phyloP scores from a whole-genome alignment of 345 rosid species.

The Bruguiera parviflora region DNA sequence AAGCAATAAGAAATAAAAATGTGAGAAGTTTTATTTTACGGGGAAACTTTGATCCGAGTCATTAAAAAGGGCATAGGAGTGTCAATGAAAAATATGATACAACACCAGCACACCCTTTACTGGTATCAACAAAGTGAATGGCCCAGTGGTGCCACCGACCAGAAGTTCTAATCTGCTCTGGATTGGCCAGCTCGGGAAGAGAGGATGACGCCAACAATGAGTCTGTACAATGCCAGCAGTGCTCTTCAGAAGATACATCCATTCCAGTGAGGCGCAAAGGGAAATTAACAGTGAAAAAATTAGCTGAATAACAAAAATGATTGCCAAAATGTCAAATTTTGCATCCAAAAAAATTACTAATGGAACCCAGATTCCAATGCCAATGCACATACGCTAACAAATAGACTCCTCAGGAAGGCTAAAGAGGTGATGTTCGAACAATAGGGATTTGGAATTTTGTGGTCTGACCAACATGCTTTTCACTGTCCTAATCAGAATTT shows the following conservation, averaged over 20 bases:
- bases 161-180: slow-evolving; percentile 5
- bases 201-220: slow-evolving; percentile 17
- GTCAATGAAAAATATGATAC: not conserved
- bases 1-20: not conserved
- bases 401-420: no score
- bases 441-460: no score
- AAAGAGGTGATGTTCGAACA: no score
- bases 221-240: slow-evolving; percentile 16
- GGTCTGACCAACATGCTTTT: no score
- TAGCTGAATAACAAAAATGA: no score
- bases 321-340: no score
- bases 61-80: not conserved
- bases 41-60: not conserved
- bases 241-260: slow-evolving; percentile 12
- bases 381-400: no score
- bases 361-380: no score
- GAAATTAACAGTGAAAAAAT: not conserved
- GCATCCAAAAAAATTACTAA: no score
- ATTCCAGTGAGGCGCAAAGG: not conserved
- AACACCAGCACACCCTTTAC: not conserved
- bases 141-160: slow-evolving; percentile 1
- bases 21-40: slow-evolving; percentile 3
- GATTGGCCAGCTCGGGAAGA: slow-evolving; percentile 24
- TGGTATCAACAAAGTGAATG: slow-evolving; percentile 3
- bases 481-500: no score